Evolutionary conservation across 129 eudicot genomes (phyloP), one percentile per base, ranked within the genome.

Genomic region (Escallonia rubra): DNA sequence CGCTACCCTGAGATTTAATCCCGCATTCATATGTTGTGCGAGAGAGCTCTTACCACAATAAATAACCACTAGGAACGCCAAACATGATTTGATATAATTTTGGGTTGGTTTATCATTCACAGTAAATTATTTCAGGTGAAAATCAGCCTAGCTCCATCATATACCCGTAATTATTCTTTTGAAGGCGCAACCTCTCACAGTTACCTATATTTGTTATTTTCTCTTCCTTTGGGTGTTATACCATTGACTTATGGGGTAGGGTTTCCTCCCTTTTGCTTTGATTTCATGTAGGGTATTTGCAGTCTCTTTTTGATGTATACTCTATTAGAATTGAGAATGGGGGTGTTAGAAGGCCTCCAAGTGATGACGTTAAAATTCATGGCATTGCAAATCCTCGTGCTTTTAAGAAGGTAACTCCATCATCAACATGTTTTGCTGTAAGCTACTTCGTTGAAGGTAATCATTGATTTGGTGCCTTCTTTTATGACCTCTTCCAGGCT

Each of bases 281-380:
- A 13, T n/a, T 23, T 23, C 34, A 23, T 23, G 4, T 86, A 89
- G 96, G 97, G 50, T 90, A 84, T 80, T 72, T 90, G 72, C 91
- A 90, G 83, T 90, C 97, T 54, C 81, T 16, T 15, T 86, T 64
- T 77, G 97, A 87, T 47, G 82, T 90, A 34, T 86, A 90, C 81
- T 86, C 97, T 39, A 57, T 90, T 59, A 79, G 95, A 70, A 79
- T 90, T 60, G 91, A 84, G 79, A 90, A 90, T 64, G 74, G 67
- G 72, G 96, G 90, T 66, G 94, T 89, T 57, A 83, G 86, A 78
- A 84, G 85, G 72, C 82, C 95, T 7, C 83, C 84, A 48, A 81
- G 78, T 61, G 96, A 90, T 69, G 85, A 86, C 79, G 78, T 90
- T 59, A 85, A 82, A 52, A 90, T 90, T 38, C 75, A 83, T 76